Conservation (phyloP, 225 moss, liverwort and hornwort species). For the Pseudisothecium myosuroides region DNA sequence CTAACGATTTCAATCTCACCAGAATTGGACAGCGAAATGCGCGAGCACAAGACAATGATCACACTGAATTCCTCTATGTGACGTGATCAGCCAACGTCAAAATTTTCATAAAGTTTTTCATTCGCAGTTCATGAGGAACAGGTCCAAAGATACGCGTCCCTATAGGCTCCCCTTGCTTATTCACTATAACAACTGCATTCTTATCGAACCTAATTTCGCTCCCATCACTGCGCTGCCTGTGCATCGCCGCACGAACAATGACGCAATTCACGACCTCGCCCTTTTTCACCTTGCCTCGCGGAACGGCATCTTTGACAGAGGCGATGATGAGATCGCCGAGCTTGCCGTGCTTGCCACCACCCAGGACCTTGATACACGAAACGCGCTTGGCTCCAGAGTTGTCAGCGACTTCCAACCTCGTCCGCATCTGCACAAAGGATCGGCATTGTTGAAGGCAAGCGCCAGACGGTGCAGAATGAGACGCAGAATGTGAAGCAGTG, state of each 20-base stretch:
- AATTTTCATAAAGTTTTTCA: slow-evolving; percentile 23
- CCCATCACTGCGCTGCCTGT: slow-evolving; percentile 72
- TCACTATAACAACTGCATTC: slow-evolving; percentile 83
- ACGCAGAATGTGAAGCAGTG: background rate
- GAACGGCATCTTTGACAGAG: slow-evolving; percentile 85
- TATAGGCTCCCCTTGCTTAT: slow-evolving; percentile 88
- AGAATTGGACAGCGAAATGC: background rate
- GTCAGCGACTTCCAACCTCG: slow-evolving; percentile 82
- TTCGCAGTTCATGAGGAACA: slow-evolving; percentile 78
- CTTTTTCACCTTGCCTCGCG: slow-evolving; percentile 91
- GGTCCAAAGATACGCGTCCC: slow-evolving; percentile 91
- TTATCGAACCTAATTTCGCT: slow-evolving; percentile 91
- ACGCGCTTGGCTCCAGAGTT: slow-evolving; percentile 89
- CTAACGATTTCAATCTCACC: background rate
- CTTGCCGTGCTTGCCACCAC: slow-evolving; percentile 57
- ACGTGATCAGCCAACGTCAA: slow-evolving; percentile 8
- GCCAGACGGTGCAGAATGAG: background rate
- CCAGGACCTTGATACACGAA: slow-evolving; percentile 47
- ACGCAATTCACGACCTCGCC: slow-evolving; percentile 94
- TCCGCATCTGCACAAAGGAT: slow-evolving; percentile 76
- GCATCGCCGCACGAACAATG: slow-evolving; percentile 77
- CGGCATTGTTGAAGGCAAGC: slow-evolving; percentile 12
- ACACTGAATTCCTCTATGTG: background rate
- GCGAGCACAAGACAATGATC: background rate
- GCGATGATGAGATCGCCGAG: slow-evolving; percentile 79